phyloP scores from a whole-genome alignment of 1,284 basidiomycete genomes.

The Fomitopsis palustris region DNA sequence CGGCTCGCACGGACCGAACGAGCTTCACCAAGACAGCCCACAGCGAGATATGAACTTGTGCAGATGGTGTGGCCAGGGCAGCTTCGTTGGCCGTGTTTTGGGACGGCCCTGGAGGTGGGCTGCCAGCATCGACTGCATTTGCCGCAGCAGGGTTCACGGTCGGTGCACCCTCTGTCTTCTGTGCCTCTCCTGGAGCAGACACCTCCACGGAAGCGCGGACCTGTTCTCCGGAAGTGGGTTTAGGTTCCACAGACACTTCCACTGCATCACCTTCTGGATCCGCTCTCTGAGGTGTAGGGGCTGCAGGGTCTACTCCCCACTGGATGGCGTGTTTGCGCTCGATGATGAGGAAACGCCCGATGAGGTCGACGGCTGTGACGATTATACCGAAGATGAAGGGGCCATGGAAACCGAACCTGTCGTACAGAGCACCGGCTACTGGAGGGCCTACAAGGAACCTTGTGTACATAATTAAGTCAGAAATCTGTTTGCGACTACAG shows the following conservation, averaged over 20 bases:
- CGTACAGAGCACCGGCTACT: conserved; percentile 66
- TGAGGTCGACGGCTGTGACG: conserved; percentile 55
- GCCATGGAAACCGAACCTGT: conserved; percentile 64
- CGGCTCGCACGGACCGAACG: conserved; percentile 50
- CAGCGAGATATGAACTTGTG: conserved; percentile 11
- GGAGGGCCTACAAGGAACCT: conserved; percentile 63
- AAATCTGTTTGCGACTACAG: background rate
- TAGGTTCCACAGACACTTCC: conserved; percentile 2
- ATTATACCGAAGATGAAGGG: conserved; percentile 74
- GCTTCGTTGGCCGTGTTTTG: background rate
- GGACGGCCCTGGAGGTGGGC: background rate
- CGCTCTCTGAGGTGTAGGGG: conserved; percentile 9
- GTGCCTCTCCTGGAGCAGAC: background rate
- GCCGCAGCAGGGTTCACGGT: too few relatives aligned
- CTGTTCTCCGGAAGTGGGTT: background rate
- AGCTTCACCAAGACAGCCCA: conserved; percentile 39
- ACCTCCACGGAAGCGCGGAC: too few relatives aligned
- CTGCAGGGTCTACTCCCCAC: conserved; percentile 49
- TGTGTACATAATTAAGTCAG: background rate
- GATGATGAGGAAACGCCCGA: conserved; percentile 59
- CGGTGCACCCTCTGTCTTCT: background rate
- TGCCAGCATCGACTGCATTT: too few relatives aligned
- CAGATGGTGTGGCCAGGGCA: background rate
- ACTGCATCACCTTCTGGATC: conserved; percentile 5
- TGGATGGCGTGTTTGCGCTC: conserved; percentile 56